Percentiles rank a stretch among this genome's conserved stretches.
Conservation (phyloP, 164 flowering plant species). For the Euptelea pleiosperma region DNA sequence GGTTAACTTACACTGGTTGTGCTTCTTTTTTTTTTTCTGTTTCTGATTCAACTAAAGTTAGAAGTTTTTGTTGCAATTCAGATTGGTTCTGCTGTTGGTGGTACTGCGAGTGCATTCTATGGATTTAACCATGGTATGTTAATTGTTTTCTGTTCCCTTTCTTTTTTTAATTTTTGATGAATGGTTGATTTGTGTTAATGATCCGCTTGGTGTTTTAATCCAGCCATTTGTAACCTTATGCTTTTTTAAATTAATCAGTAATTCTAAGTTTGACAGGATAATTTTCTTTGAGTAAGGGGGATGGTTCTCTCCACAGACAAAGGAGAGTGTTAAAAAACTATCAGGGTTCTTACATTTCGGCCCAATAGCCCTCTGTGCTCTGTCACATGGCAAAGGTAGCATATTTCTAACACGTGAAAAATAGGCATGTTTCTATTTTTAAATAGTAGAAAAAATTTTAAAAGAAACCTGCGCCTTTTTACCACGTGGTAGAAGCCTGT, state of each 20-base stretch:
- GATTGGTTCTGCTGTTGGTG: conserved; percentile 97
- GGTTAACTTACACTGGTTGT: background rate
- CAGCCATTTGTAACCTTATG: background rate
- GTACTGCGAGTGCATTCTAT: conserved; percentile 81
- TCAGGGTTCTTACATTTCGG: too few species aligned
- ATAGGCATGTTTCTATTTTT: too few species aligned
- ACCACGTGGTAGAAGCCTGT: too few species aligned
- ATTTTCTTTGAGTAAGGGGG: too few species aligned
- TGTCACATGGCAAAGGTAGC: too few species aligned
- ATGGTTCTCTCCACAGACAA: too few species aligned
- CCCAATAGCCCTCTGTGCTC: too few species aligned
- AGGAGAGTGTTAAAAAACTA: too few species aligned
- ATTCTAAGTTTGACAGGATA: too few species aligned
- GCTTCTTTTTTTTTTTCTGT: background rate
- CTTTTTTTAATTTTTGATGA: background rate
- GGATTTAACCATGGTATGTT: conserved; percentile 79
- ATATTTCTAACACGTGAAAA: too few species aligned
- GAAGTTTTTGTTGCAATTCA: conserved; percentile 21
- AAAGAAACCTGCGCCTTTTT: too few species aligned
- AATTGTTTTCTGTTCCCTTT: background rate
- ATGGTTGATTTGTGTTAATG: background rate
- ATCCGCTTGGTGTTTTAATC: background rate
- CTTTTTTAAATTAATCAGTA: background rate
- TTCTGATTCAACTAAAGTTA: background rate
- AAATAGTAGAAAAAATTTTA: too few species aligned